Evolutionary conservation across 352 stramenopile species (phyloP).

Genomic region (Nothophytophthora sp.): DNA sequence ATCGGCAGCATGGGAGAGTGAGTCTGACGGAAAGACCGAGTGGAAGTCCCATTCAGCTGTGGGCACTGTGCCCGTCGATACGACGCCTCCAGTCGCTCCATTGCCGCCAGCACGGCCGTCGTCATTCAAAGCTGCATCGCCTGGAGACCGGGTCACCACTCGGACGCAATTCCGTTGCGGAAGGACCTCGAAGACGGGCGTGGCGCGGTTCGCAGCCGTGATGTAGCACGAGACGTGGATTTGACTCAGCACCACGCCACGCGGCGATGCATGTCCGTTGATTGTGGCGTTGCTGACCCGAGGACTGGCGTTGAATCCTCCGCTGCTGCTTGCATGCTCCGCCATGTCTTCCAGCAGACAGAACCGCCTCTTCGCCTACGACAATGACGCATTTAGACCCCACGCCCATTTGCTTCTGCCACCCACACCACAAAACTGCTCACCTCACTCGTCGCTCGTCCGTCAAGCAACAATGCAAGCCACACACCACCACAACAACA

Average conservation of each 20-base stretch:
- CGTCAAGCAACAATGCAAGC: too few relatives aligned
- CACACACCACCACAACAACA: not conserved
- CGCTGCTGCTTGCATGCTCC: not conserved
- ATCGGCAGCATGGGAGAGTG: constrained; percentile 35
- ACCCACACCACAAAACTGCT: too few relatives aligned
- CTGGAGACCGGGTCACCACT: constrained; percentile 36
- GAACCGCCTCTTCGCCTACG: constrained; percentile 5
- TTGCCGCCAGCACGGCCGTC: not conserved
- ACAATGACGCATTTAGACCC: constrained; percentile 11
- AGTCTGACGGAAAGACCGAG: constrained; percentile 51
- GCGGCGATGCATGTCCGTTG: not conserved
- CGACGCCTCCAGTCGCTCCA: not conserved
- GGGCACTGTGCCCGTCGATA: not conserved
- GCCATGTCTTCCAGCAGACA: not conserved
- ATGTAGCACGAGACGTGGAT: constrained; percentile 75
- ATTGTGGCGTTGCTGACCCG: not conserved
- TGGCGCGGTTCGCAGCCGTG: constrained; percentile 66
- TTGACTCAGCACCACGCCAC: constrained; percentile 26
- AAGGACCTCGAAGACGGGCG: constrained; percentile 59
- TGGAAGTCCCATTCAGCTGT: constrained; percentile 63
- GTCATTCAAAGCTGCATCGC: constrained; percentile 12
- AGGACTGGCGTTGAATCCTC: not conserved
- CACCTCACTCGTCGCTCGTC: too few relatives aligned
- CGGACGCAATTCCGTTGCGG: constrained; percentile 44
- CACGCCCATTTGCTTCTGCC: too few relatives aligned